phyloP scores from a whole-genome alignment of 257 asterid species.

The Euphrasia confusa region DNA sequence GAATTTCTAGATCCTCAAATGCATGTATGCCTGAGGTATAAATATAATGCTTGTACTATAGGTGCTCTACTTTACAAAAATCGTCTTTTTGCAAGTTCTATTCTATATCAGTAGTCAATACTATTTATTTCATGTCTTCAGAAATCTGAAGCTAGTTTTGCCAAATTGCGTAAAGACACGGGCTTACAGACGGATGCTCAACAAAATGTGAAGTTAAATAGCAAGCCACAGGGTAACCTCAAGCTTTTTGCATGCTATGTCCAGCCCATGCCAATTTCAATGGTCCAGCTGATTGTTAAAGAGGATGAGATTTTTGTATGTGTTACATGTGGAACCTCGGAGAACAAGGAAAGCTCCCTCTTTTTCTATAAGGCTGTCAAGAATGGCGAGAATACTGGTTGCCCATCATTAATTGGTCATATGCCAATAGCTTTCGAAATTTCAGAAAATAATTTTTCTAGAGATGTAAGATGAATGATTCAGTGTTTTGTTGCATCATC shows the following conservation, averaged over 20 bases:
- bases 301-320: conserved; percentile 56
- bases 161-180: conserved; percentile 25
- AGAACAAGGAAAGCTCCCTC: conserved; percentile 43
- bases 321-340: conserved; percentile 54
- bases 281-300: conserved; percentile 53
- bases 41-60: conserved; percentile 21
- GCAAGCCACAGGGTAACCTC: conserved; percentile 36
- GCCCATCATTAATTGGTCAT: conserved; percentile 74
- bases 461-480: conserved; percentile 55
- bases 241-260: conserved; percentile 54
- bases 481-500: conserved; percentile 19
- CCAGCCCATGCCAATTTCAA: conserved; percentile 68
- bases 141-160: conserved; percentile 29
- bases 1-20: conserved; percentile 32
- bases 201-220: conserved; percentile 26
- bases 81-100: conserved; percentile 20
- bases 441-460: conserved; percentile 39
- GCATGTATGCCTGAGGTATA: conserved; percentile 33
- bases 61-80: conserved; percentile 19
- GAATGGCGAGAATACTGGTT: conserved; percentile 49
- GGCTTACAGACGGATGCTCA: conserved; percentile 28
- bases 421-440: conserved; percentile 42
- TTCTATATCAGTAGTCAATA: conserved; percentile 1
- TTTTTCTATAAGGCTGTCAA: conserved; percentile 57
- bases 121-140: conserved; percentile 27